Evolutionary conservation across 805 yeast species (phyloP), one percentile per base, ranked within the genome.

Genomic region (Cephaloascus fragrans): DNA sequence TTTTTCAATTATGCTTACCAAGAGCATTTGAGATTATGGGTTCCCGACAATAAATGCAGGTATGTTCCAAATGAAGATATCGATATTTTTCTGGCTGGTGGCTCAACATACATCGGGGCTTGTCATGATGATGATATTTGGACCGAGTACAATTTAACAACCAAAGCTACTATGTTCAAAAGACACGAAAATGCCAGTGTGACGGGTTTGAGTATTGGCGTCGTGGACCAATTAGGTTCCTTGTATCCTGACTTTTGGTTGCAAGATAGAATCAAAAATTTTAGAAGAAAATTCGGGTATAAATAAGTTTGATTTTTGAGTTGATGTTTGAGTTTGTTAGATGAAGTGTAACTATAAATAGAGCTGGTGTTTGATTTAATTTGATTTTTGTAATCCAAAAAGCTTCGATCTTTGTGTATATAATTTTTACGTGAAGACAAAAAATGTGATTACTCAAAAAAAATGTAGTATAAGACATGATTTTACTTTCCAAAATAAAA

Each of bases 21-120:
- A 31, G 57, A 57, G 6, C 70, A 63, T 46, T 41, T 63, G 34
- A 47, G 70, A 41, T 41, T 62, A 16, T 64, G 67, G 57, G 63
- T 61, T 23, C 61, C 59, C 34, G 53, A 49, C 19, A 51, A 51
- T 19, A 57, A 62, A 43, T 64, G 70, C 44, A 43, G 56, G 2
- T 64, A 64, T 37, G 61, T 64, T 26, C 70, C 69, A n/a, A 52
- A 53, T 26, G 69, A 63, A 44, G 70, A 63, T 39, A 56, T 61
- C 34, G 51, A 48, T 29, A 48, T 51, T 35, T 61, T 62, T 41
- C 56, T 55, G 37, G 48, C 47, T 32, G 61, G 61, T 14, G 58
- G 56, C 9, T 49, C 58, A 14, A 56, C 55, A 17, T 63, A 57
- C 44, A 61, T 64, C 35, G 70, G 70, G 9, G 66, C 66, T 26